Percentiles rank a stretch among this genome's conserved stretches.
Conservation (phyloP, 371 early-diverging fungal species). For the Apophysomyces elegans region DNA sequence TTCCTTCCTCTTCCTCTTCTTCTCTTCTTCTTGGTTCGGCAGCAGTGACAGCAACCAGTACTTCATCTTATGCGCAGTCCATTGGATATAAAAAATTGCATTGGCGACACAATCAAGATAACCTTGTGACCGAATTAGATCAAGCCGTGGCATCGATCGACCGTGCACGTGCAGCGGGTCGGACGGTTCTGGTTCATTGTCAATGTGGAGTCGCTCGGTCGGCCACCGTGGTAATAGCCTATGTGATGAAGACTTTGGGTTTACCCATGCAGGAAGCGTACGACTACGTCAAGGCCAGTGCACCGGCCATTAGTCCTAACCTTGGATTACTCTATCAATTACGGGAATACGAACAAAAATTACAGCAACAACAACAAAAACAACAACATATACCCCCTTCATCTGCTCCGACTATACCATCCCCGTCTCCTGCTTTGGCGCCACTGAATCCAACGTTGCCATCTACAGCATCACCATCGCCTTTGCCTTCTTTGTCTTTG, state of each 20-base stretch:
- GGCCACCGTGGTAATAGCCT: constrained; percentile 78
- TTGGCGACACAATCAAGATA: constrained; percentile 74
- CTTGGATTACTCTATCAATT: constrained; percentile 70
- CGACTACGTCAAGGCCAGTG: constrained; percentile 61
- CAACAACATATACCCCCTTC: no score
- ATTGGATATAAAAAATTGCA: constrained; percentile 56
- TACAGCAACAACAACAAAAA: background rate
- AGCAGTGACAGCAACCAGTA: no score
- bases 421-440: background rate
- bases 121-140: constrained; percentile 54
- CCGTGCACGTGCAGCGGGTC: constrained; percentile 42
- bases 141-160: constrained; percentile 67
- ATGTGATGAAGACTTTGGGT: constrained; percentile 66
- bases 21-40: background rate
- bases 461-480: background rate
- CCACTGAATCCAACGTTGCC: no score
- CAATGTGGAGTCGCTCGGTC: constrained; percentile 80
- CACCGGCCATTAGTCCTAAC: constrained; percentile 72
- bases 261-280: constrained; percentile 62
- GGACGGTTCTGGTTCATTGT: constrained; percentile 74
- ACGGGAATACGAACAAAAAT: constrained; percentile 56
- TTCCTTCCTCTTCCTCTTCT: background rate
- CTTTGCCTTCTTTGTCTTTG: background rate
- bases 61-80: constrained; percentile 12
- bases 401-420: background rate